Evolutionary conservation across 345 rosid species (phyloP), one percentile per base, ranked within the genome.

Genomic region (Euphorbia pulcherrima): DNA sequence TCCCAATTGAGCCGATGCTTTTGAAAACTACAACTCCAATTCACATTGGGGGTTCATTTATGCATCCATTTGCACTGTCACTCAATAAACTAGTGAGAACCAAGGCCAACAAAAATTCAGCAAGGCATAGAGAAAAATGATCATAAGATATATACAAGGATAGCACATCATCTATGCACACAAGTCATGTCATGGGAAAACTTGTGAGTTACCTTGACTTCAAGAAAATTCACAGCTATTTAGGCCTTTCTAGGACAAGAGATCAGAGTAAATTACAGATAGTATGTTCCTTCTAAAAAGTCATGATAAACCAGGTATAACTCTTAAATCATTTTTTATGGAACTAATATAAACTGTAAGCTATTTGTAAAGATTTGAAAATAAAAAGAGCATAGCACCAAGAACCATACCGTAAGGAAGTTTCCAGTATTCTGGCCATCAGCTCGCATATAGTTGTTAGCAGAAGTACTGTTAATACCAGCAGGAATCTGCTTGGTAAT

Each of bases 361-460:
- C 20, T 27, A 26, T 47, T 28, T 27, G 26, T 35, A 52, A 63
- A 35, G 14, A 9, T 23, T 58, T 5, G 26, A 60, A 46, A 63
- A 65, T 30, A 18, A 16, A 17, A 56, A 51, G 17, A 26, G 6
- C 17, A 61, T 8, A 30, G 62, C 14, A 44, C 20, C 8, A 18
- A 40, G 50, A 44, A 60, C 28, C 58, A 67, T 81, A 90, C 97
- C 82, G 89, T 88, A 78, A 90, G 68, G 80, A 90, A 88, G 84
- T 86, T 90, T 79, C 94, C 88, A 41, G 89, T 73, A 78, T 90
- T 90, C 81, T 88, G 97, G 53, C 90, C 89, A 83, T 90, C 93
- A 47, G 92, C 88, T 11, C 90, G 84, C 80, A 79, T n/a, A 67
- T 88, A 83, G 75, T 88, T 90, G 82, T 90, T 90, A 30, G 87